Conservation (phyloP, 306 rosid species). For the Hippophae rhamnoides region DNA sequence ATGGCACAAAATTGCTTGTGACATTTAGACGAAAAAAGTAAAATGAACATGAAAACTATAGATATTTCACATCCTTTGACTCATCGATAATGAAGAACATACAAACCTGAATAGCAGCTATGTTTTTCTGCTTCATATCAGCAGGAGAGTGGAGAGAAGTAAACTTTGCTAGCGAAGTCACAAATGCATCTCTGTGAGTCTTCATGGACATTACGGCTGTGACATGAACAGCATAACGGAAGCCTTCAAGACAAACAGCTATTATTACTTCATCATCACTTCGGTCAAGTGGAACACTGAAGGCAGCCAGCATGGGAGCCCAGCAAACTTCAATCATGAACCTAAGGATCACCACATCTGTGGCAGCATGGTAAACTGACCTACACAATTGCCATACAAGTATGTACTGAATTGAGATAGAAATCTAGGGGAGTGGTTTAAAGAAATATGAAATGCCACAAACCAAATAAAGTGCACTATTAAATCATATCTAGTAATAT, state of each 20-base stretch:
- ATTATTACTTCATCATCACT: constrained; percentile 87
- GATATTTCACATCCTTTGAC: no score
- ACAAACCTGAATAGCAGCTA: constrained; percentile 91
- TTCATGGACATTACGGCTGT: constrained; percentile 96
- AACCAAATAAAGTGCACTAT: constrained; percentile 2
- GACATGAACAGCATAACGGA: constrained; percentile 83
- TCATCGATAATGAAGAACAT: constrained; percentile 11
- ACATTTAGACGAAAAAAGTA: no score
- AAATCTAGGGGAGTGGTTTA: not conserved
- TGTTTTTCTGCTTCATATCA: constrained; percentile 89
- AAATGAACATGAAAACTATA: constrained; percentile 1
- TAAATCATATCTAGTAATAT: not conserved
- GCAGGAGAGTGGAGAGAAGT: constrained; percentile 97
- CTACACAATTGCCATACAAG: constrained; percentile 28
- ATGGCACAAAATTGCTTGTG: no score
- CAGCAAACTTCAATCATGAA: constrained; percentile 98
- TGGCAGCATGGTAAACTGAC: constrained; percentile 94
- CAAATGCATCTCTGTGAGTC: constrained; percentile 98
- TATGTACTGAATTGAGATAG: constrained; percentile 17
- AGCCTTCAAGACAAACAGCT: constrained; percentile 89
- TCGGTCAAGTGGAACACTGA: constrained; percentile 98
- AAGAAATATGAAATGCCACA: not conserved
- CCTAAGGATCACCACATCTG: constrained; percentile 83
- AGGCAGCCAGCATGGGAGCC: constrained; percentile 99
- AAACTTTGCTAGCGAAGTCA: constrained; percentile 95